Percentiles rank a stretch among this genome's conserved stretches.
Evolutionary conservation across 2,329 filamentous ascomycete genomes (phyloP).

Genomic region (Orbilia oligospora): DNA sequence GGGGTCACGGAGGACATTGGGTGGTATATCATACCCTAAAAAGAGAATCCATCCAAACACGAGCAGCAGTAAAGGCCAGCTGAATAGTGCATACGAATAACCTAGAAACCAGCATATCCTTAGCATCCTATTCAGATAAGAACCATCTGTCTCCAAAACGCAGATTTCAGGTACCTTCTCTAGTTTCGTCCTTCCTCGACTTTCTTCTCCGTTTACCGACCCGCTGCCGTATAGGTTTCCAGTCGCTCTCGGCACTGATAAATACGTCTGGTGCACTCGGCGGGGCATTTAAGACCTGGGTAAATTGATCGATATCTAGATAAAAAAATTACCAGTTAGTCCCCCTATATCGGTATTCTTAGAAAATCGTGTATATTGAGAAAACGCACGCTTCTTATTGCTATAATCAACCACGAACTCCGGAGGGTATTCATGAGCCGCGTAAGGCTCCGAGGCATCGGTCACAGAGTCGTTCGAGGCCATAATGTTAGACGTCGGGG

Average conservation of each 20-base stretch:
- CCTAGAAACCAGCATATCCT: constrained; percentile 66
- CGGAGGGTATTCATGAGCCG: constrained; percentile 56
- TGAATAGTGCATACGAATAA: constrained; percentile 87
- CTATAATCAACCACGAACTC: constrained; percentile 57
- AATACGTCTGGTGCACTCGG: constrained; percentile 69
- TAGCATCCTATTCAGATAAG: neutral
- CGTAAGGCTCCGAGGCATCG: constrained; percentile 57
- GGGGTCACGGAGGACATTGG: neutral
- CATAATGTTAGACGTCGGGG: constrained; percentile 13
- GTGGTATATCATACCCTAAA: constrained; percentile 68
- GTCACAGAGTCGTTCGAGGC: constrained; percentile 40
- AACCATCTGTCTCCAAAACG: neutral
- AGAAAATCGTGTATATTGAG: neutral
- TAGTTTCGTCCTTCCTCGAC: constrained; percentile 83
- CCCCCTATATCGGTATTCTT: neutral
- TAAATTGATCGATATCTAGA: constrained; percentile 64
- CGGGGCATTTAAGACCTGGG: constrained; percentile 62
- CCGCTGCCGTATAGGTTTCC: constrained; percentile 86
- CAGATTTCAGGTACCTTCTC: constrained; percentile 74
- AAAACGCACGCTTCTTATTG: constrained; percentile 50
- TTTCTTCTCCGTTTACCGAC: constrained; percentile 70
- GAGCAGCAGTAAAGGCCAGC: constrained; percentile 88
- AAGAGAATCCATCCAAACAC: constrained; percentile 85
- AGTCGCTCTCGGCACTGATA: constrained; percentile 94
- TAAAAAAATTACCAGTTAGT: neutral